Percentiles rank a stretch among this genome's conserved stretches.
Conservation (phyloP, 805 yeast species). For the Cyberlindnera americana region DNA sequence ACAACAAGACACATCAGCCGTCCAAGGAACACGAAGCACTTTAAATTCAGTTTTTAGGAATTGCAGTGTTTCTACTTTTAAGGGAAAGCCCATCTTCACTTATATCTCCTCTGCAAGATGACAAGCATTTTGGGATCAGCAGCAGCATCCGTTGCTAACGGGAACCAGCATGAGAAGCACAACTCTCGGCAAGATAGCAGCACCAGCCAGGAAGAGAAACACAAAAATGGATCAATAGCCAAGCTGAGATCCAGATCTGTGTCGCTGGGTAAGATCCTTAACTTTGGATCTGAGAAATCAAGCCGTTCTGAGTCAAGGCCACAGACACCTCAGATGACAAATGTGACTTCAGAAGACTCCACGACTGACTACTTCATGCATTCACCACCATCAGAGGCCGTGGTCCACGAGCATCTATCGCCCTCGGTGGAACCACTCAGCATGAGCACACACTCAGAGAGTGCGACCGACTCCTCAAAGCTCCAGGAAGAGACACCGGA, state of each 20-base stretch:
- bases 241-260: slow-evolving; percentile 38
- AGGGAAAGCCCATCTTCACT: too few relatives aligned
- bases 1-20: too few relatives aligned
- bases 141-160: neutral
- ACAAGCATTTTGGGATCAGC: slow-evolving; percentile 2
- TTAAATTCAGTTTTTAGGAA: too few relatives aligned
- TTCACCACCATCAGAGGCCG: slow-evolving; percentile 10
- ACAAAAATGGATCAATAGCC: slow-evolving; percentile 8
- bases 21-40: too few relatives aligned
- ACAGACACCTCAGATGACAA: slow-evolving; percentile 8
- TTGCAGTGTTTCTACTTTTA: too few relatives aligned
- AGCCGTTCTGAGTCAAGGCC: slow-evolving; percentile 8
- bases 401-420: slow-evolving; percentile 14
- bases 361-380: slow-evolving; percentile 7
- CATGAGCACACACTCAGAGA: slow-evolving; percentile 3
- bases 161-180: slow-evolving; percentile 1
- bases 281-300: slow-evolving; percentile 31
- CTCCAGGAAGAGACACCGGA: neutral
- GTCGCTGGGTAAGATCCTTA: slow-evolving; percentile 38
- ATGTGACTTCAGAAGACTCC: neutral
- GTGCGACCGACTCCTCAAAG: neutral
- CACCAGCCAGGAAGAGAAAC: neutral
- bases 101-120: neutral
- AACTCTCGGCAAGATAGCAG: slow-evolving; percentile 8
- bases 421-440: slow-evolving; percentile 10